Evolutionary conservation across 2,329 filamentous ascomycete species (phyloP).

Genomic region (Aureobasidium sp.): DNA sequence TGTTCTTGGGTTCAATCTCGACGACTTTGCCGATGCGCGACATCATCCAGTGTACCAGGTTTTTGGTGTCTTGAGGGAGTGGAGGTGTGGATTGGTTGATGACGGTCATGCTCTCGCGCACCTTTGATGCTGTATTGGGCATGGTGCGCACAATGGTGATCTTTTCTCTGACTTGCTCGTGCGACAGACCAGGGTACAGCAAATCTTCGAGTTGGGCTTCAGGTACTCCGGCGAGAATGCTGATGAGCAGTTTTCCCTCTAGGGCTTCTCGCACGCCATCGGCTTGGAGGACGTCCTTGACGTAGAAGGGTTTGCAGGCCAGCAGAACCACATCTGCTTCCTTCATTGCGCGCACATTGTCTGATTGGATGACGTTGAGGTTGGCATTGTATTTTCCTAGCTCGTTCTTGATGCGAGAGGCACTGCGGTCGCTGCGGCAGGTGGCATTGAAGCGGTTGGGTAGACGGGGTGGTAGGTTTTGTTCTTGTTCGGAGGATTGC

Average conservation of each 20-base stretch:
- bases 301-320: conserved; percentile 72
- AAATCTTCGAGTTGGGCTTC: conserved; percentile 58
- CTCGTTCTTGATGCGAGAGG: conserved; percentile 57
- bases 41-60: conserved; percentile 69
- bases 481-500: conserved; percentile 16
- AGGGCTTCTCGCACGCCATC: conserved; percentile 65
- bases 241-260: conserved; percentile 71
- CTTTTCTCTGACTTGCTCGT: conserved; percentile 37
- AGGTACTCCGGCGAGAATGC: conserved; percentile 70
- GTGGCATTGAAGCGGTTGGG: conserved; percentile 75
- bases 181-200: conserved; percentile 49
- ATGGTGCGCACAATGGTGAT: conserved; percentile 66
- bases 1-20: conserved; percentile 55
- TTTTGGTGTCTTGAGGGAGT: conserved; percentile 44
- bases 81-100: conserved; percentile 57
- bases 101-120: conserved; percentile 73
- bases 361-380: conserved; percentile 55
- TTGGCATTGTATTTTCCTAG: conserved; percentile 53
- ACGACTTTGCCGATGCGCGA: conserved; percentile 63
- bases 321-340: conserved; percentile 67
- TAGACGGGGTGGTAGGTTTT: conserved; percentile 46
- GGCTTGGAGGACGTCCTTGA: conserved; percentile 57
- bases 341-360: conserved; percentile 60
- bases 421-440: conserved; percentile 62
- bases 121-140: conserved; percentile 74